These are phyloP conservation scores for Boletellus emodensis DNA, from an alignment of 768 basidiomycete genomes.

Conservation along the genomic window DNA sequence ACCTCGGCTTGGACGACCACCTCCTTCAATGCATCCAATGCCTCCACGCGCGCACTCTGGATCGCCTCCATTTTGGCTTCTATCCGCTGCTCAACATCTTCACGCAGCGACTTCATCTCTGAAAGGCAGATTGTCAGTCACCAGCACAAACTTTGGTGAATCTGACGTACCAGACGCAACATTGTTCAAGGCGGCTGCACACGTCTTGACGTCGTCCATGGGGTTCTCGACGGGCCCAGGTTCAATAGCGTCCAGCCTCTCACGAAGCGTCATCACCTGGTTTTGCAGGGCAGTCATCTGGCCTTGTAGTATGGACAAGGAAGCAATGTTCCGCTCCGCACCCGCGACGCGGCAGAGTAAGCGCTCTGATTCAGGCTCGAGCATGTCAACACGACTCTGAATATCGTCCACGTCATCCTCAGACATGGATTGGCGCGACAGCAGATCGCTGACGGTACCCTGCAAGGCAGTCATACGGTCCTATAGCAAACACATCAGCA, in stretches of 20 bases:
- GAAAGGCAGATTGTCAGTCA: not conserved
- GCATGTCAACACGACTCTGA: conserved; percentile 36
- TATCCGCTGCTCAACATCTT: conserved; percentile 44
- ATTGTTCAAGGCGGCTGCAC: conserved; percentile 34
- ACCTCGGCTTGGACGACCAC: conserved; percentile 34
- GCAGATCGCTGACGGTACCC: conserved; percentile 16
- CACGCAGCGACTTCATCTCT: conserved; percentile 47
- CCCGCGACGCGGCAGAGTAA: conserved; percentile 25
- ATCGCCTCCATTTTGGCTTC: conserved; percentile 43
- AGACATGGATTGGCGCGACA: conserved; percentile 20
- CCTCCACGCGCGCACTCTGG: conserved; percentile 37
- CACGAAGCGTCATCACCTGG: conserved; percentile 19
- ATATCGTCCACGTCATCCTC: conserved; percentile 32
- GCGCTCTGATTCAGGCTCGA: conserved; percentile 34
- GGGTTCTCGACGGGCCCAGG: conserved; percentile 6
- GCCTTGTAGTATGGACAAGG: conserved; percentile 25
- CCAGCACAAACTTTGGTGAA: not conserved
- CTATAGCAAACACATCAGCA: conserved; percentile 11
- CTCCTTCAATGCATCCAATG: conserved; percentile 34
- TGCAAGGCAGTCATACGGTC: conserved; percentile 24
- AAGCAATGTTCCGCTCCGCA: conserved; percentile 30
- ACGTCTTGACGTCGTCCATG: conserved; percentile 24
- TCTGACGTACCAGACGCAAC: conserved; percentile 40
- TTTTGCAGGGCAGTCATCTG: conserved; percentile 21
- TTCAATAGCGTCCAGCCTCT: conserved; percentile 18